Conservation (phyloP, 495 filamentous ascomycete species). For the Articulospora tetracladia region DNA sequence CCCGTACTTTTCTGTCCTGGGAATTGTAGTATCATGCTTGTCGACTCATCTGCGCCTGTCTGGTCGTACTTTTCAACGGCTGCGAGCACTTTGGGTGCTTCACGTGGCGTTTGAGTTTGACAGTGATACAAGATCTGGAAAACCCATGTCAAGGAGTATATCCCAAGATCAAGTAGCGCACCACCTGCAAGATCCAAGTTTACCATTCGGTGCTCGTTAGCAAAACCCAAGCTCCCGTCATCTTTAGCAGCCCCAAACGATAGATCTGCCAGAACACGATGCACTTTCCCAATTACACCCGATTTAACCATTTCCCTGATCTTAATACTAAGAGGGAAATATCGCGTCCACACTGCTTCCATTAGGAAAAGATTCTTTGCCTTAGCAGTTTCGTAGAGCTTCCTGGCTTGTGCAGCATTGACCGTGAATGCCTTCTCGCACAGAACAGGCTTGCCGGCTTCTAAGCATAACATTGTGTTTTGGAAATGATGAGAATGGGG, state of each 20-base stretch:
- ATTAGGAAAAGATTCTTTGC: conserved; percentile 88
- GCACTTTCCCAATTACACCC: conserved; percentile 63
- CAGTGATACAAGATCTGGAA: conserved; percentile 78
- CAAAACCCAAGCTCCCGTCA: conserved; percentile 37
- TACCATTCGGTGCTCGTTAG: conserved; percentile 70
- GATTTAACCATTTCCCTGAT: conserved; percentile 63
- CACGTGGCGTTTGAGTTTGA: conserved; percentile 40
- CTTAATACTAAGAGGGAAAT: conserved; percentile 73
- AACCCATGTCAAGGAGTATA: conserved; percentile 90
- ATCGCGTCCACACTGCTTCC: conserved; percentile 96
- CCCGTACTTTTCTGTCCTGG: conserved; percentile 62
- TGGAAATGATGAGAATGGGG: conserved; percentile 96
- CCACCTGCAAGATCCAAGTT: conserved; percentile 86
- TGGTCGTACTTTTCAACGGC: conserved; percentile 69
- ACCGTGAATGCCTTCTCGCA: conserved; percentile 95
- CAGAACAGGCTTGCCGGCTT: conserved; percentile 83
- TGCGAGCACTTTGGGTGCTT: conserved; percentile 38
- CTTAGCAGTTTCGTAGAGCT: conserved; percentile 68
- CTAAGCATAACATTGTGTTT: conserved; percentile 65
- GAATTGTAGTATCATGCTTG: conserved; percentile 76
- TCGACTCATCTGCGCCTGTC: conserved; percentile 82
- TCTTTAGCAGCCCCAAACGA: conserved; percentile 38
- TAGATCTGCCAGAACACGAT: conserved; percentile 71
- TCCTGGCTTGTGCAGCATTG: conserved; percentile 75
- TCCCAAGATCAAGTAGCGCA: conserved; percentile 76